Percentiles rank a stretch among this genome's conserved stretches.
Evolutionary conservation across 331 rosid species (phyloP).

Genomic region (Pyracantha coccinea): DNA sequence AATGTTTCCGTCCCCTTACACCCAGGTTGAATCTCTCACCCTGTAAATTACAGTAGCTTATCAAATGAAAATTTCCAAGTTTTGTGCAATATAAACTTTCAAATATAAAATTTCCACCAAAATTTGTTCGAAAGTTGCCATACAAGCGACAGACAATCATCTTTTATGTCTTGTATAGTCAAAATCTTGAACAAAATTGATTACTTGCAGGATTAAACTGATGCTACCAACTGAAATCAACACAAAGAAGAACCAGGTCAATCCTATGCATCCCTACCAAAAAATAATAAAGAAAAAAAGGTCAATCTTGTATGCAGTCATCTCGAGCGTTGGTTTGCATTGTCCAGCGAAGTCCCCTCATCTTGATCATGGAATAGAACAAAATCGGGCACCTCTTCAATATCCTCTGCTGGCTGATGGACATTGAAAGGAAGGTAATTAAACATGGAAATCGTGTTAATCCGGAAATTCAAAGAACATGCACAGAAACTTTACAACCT

Average conservation of each 20-base stretch:
- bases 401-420: constrained; percentile 58
- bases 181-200: background rate
- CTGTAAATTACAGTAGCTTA: background rate
- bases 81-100: background rate
- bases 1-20: background rate
- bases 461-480: background rate
- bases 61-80: background rate
- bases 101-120: background rate
- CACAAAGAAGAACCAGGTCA: background rate
- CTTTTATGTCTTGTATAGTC: background rate
- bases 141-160: background rate
- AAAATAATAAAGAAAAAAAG: background rate
- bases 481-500: constrained; percentile 33
- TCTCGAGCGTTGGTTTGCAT: constrained; percentile 8
- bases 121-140: background rate
- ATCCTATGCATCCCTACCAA: background rate
- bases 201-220: background rate
- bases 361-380: constrained; percentile 25
- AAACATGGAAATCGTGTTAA: background rate
- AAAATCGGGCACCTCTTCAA: constrained; percentile 56
- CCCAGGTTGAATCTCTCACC: background rate
- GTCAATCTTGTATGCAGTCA: background rate
- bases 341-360: background rate
- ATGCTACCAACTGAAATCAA: background rate
- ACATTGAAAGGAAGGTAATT: background rate